phyloP scores from a whole-genome alignment of 208 protist genomes.

The Trypanosoma mega region DNA sequence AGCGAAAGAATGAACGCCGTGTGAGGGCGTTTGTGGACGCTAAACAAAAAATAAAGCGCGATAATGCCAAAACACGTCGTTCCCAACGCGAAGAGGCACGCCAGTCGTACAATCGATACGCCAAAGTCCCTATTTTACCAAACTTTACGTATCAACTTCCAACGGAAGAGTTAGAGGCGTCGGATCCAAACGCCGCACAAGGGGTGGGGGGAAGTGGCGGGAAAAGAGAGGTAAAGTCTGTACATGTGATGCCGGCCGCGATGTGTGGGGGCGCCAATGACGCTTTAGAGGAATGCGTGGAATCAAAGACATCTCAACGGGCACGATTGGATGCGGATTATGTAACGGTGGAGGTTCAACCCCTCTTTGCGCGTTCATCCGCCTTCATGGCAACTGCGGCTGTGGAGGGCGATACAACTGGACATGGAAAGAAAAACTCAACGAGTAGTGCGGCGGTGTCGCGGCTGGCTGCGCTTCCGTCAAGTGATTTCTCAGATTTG shows the following conservation, averaged over 20 bases:
- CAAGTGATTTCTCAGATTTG: slow-evolving; percentile 78
- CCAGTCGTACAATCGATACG: slow-evolving; percentile 84
- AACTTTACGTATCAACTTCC: slow-evolving; percentile 85
- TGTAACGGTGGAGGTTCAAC: slow-evolving; percentile 78
- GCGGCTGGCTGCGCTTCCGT: slow-evolving; percentile 31
- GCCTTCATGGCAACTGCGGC: not conserved
- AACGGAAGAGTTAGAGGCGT: not conserved
- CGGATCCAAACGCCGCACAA: slow-evolving; percentile 5
- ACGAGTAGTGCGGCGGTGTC: not conserved
- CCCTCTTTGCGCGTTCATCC: slow-evolving; percentile 41
- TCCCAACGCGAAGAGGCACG: slow-evolving; percentile 84
- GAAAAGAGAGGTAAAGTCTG: slow-evolving; percentile 32
- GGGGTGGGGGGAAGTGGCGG: slow-evolving; percentile 35
- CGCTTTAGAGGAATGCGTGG: not conserved
- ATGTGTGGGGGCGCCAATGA: slow-evolving; percentile 36
- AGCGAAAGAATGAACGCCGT: slow-evolving; percentile 84
- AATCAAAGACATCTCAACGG: not conserved
- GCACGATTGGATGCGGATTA: slow-evolving; percentile 42
- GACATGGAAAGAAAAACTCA: not conserved
- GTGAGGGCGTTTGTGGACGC: slow-evolving; percentile 84
- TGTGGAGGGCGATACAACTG: slow-evolving; percentile 1
- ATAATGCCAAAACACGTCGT: slow-evolving; percentile 64
- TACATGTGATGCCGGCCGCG: slow-evolving; percentile 57
- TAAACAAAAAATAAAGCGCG: slow-evolving; percentile 64
- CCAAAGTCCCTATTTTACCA: slow-evolving; percentile 78